Conservation (phyloP, 805 yeast species). For the Yarrowia phangngaensis region DNA sequence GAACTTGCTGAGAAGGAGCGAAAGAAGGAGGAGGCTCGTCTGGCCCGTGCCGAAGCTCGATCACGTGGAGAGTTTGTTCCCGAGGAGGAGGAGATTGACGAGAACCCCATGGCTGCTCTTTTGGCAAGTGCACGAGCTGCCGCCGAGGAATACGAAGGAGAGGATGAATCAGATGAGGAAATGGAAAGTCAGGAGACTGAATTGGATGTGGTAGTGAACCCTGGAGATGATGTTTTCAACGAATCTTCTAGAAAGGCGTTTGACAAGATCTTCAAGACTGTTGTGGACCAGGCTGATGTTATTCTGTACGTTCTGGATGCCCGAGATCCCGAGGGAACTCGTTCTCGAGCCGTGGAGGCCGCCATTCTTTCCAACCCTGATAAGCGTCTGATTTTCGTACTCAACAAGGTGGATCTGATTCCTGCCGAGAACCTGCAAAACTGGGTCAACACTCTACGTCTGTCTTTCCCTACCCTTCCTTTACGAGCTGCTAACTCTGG, state of each 20-base stretch:
- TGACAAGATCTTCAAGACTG: constrained; percentile 89
- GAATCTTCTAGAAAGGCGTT: constrained; percentile 63
- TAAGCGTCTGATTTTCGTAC: constrained; percentile 77
- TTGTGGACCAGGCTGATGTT: constrained; percentile 89
- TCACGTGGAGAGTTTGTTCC: constrained; percentile 41
- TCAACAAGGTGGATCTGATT: constrained; percentile 89
- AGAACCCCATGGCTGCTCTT: constrained; percentile 70
- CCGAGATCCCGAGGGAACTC: constrained; percentile 92
- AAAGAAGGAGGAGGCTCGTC: constrained; percentile 37
- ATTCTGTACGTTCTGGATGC: constrained; percentile 93
- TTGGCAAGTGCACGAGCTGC: constrained; percentile 88
- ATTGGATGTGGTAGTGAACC: constrained; percentile 43
- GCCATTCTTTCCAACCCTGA: constrained; percentile 75
- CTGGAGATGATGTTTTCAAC: constrained; percentile 41
- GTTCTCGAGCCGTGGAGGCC: constrained; percentile 88
- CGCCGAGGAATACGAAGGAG: constrained; percentile 69
- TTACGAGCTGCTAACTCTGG: constrained; percentile 56
- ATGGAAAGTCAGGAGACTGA: constrained; percentile 50
- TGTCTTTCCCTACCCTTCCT: constrained; percentile 89
- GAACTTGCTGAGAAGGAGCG: constrained; percentile 42
- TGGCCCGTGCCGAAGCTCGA: constrained; percentile 36
- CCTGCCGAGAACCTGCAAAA: constrained; percentile 78
- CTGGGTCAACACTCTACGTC: constrained; percentile 77
- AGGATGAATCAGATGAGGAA: constrained; percentile 45
- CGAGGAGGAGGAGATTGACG: constrained; percentile 37